Evolutionary conservation across 2,329 filamentous ascomycete species (phyloP).

Genomic region (Pseudogymnoascus sp.): DNA sequence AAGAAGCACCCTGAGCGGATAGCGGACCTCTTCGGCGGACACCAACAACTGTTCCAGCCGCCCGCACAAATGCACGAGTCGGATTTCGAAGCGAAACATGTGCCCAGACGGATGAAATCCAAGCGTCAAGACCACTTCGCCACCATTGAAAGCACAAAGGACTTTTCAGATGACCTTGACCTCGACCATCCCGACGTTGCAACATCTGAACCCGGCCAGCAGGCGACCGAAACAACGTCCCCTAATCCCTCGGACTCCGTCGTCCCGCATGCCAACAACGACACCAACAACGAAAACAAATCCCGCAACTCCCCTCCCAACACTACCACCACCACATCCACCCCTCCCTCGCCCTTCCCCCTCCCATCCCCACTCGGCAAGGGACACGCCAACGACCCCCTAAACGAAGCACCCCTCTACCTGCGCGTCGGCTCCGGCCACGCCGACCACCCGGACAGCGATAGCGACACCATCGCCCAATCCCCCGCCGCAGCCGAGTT

Average conservation of each 20-base stretch:
- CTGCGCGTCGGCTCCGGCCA: conserved; percentile 69
- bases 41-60: conserved; percentile 3
- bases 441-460: conserved; percentile 32
- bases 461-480: conserved; percentile 58
- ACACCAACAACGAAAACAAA: not conserved
- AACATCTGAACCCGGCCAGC: not conserved
- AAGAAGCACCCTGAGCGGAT: conserved; percentile 37
- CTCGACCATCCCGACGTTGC: not conserved
- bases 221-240: not conserved
- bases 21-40: not conserved
- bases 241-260: not conserved
- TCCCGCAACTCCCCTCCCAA: not conserved
- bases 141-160: conserved; percentile 12
- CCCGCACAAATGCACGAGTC: conserved; percentile 5
- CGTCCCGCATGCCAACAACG: not conserved
- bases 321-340: not conserved
- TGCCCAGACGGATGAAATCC: conserved; percentile 12
- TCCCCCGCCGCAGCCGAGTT: conserved; percentile 78
- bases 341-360: not conserved
- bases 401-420: conserved; percentile 55
- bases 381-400: conserved; percentile 55
- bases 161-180: not conserved
- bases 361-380: not conserved
- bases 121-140: conserved; percentile 10
- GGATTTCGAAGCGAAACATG: conserved; percentile 9